These are phyloP conservation scores for Hymenoscyphus albidus DNA, from an alignment of 2,329 filamentous ascomycete genomes.

Conservation along the genomic window DNA sequence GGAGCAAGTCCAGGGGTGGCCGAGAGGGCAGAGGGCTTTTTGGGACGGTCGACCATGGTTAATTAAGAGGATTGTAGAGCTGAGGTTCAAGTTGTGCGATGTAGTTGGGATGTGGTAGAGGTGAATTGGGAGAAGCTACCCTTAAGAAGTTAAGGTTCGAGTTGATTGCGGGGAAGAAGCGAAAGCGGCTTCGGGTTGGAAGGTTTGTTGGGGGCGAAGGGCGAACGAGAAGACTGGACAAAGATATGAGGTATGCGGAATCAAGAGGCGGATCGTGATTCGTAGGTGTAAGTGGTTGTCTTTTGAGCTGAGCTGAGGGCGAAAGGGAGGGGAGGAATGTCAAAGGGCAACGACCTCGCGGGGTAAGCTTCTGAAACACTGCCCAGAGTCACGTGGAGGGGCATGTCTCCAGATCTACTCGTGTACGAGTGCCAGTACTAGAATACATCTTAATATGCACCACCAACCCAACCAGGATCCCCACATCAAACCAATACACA, in stretches of 20 bases:
- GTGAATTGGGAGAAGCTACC: not conserved
- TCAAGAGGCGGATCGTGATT: too few species aligned
- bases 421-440: too few species aligned
- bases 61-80: not conserved
- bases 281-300: too few species aligned
- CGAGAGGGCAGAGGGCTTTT: constrained; percentile 75
- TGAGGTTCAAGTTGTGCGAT: not conserved
- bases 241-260: too few species aligned
- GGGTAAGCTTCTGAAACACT: constrained; percentile 3
- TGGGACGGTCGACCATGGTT: constrained; percentile 71
- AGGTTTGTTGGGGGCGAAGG: not conserved
- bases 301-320: too few species aligned
- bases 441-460: too few species aligned
- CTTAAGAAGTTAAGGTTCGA: not conserved
- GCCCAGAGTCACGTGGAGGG: not conserved
- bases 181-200: not conserved
- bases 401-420: not conserved
- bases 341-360: not conserved
- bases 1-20: constrained; percentile 71
- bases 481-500: too few species aligned
- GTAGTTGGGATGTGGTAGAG: not conserved
- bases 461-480: too few species aligned
- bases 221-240: not conserved
- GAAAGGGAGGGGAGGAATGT: not conserved
- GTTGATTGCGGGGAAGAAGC: not conserved